phyloP scores from a whole-genome alignment of 2,329 filamentous ascomycete species.

The Coleophoma eucalyptorum region DNA sequence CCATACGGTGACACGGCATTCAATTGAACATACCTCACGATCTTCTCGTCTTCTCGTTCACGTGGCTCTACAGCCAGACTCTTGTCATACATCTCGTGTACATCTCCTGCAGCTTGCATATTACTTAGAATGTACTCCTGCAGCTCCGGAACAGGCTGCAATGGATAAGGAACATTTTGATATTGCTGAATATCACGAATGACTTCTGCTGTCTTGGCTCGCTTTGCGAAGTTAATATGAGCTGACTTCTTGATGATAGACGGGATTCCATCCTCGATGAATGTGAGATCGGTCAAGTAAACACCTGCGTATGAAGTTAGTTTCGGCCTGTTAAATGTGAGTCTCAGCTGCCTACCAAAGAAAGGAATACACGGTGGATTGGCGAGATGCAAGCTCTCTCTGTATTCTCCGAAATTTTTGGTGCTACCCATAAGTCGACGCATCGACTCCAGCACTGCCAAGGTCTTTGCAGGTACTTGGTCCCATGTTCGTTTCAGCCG shows the following conservation, averaged over 20 bases:
- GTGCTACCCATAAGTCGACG: slow-evolving; percentile 93
- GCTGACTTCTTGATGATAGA: slow-evolving; percentile 95
- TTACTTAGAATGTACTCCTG: slow-evolving; percentile 97
- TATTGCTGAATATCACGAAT: slow-evolving; percentile 99
- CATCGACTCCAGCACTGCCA: slow-evolving; percentile 81
- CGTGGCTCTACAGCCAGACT: slow-evolving; percentile 89
- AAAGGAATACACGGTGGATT: slow-evolving; percentile 98
- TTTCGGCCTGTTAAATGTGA: background rate
- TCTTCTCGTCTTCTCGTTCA: slow-evolving; percentile 98
- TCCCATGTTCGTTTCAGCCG: slow-evolving; percentile 92
- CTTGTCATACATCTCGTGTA: slow-evolving; percentile 99
- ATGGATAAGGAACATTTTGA: slow-evolving; percentile 92
- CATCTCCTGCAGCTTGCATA: slow-evolving; percentile 91
- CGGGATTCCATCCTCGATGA: slow-evolving; percentile 97
- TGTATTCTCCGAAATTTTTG: slow-evolving; percentile 97
- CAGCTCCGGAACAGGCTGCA: slow-evolving; percentile 85
- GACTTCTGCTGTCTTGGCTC: slow-evolving; percentile 95
- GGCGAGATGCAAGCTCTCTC: slow-evolving; percentile 85
- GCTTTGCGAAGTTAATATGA: slow-evolving; percentile 97
- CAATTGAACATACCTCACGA: slow-evolving; percentile 66
- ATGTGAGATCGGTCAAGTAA: slow-evolving; percentile 94
- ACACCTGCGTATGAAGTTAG: slow-evolving; percentile 57
- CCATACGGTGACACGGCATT: slow-evolving; percentile 12
- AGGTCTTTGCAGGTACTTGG: slow-evolving; percentile 83
- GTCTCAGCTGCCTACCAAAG: slow-evolving; percentile 64